These are phyloP conservation scores for Lithocarpus polystachyus DNA, from an alignment of 306 rosid species.

Conservation along the genomic window DNA sequence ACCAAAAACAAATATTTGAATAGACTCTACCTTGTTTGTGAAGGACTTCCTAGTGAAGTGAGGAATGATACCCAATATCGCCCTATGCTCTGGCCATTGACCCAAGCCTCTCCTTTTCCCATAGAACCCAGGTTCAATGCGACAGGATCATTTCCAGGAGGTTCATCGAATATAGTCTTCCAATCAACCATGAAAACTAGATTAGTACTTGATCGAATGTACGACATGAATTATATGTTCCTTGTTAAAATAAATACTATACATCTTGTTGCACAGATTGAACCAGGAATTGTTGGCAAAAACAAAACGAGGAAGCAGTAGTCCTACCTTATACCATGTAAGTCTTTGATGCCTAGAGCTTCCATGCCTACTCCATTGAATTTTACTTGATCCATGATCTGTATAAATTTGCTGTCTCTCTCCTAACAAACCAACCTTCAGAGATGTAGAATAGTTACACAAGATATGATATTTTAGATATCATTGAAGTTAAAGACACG, in stretches of 20 bases:
- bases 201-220: background rate
- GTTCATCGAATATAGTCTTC: constrained; percentile 72
- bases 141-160: constrained; percentile 59
- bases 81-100: constrained; percentile 80
- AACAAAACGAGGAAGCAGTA: background rate
- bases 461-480: background rate
- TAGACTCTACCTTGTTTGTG: constrained; percentile 73
- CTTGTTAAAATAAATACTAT: background rate
- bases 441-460: background rate
- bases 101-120: constrained; percentile 86
- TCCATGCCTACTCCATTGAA: constrained; percentile 51
- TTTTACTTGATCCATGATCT: constrained; percentile 43
- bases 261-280: background rate
- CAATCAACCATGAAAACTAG: constrained; percentile 1
- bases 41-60: constrained; percentile 63
- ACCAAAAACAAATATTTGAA: background rate
- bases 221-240: background rate
- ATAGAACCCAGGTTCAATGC: constrained; percentile 75
- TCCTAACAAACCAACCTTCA: constrained; percentile 79
- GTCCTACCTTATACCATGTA: constrained; percentile 80
- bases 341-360: constrained; percentile 45
- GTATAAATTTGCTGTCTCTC: constrained; percentile 56
- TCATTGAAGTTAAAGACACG: too few species aligned
- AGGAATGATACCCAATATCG: constrained; percentile 83
- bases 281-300: background rate